These are phyloP conservation scores for Tricholoma matsutake DNA, from an alignment of 768 basidiomycete species.

Conservation along the genomic window DNA sequence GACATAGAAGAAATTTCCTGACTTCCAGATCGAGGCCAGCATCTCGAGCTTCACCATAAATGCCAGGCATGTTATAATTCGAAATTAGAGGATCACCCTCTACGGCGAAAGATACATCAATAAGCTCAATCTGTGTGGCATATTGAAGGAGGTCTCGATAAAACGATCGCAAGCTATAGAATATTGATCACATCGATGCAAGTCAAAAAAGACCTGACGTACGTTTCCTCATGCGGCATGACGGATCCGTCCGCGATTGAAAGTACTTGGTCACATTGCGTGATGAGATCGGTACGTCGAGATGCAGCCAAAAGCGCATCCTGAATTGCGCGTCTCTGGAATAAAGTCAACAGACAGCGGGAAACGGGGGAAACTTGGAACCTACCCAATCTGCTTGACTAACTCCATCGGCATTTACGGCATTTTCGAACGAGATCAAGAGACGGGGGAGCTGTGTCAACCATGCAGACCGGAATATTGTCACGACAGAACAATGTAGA, in stretches of 20 bases:
- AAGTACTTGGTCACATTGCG: slow-evolving; percentile 49
- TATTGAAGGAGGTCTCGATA: slow-evolving; percentile 54
- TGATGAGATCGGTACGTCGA: slow-evolving; percentile 51
- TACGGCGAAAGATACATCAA: slow-evolving; percentile 50
- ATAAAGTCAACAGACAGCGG: slow-evolving; percentile 5
- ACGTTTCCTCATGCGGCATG: slow-evolving; percentile 26
- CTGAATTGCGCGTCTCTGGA: slow-evolving; percentile 42
- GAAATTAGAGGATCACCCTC: slow-evolving; percentile 50
- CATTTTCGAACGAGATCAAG: slow-evolving; percentile 51
- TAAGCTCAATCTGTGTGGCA: slow-evolving; percentile 47
- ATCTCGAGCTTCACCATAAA: slow-evolving; percentile 61
- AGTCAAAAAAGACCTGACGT: slow-evolving; percentile 8
- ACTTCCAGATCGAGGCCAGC: slow-evolving; percentile 59
- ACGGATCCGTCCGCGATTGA: slow-evolving; percentile 27
- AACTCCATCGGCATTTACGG: slow-evolving; percentile 49
- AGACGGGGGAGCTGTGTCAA: slow-evolving; percentile 56
- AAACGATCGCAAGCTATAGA: slow-evolving; percentile 29
- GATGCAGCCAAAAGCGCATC: slow-evolving; percentile 46
- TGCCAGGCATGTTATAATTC: slow-evolving; percentile 45
- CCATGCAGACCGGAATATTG: slow-evolving; percentile 1
- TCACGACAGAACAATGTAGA: slow-evolving; percentile 1
- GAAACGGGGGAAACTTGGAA: background rate
- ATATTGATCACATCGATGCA: background rate
- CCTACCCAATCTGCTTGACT: slow-evolving; percentile 59
- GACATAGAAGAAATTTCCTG: slow-evolving; percentile 13